Base-by-base conservation (phyloP, 2,329 filamentous ascomycete species). In the Hyphodiscus sp. region DNA sequence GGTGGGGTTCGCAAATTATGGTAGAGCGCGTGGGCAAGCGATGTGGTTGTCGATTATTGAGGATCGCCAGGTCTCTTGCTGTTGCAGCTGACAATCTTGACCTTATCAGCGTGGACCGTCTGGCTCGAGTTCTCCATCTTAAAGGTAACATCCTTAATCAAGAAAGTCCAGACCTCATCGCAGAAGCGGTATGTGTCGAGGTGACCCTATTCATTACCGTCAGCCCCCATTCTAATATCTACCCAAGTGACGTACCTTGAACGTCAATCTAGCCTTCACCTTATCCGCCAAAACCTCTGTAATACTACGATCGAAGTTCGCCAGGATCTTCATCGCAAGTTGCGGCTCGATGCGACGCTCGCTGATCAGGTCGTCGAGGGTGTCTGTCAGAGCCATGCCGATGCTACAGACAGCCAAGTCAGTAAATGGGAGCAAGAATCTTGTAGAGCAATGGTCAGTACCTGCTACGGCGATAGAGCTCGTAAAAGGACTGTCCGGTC, bases 81-180 rank as follows among this genome's bases (percentile, higher is more conserved):
- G 68, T 95, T 96, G 73, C 92, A 97, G 73, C 89, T 95, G 48
- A 99, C 94, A 63, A 99, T 99, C 83, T 97, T 97, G 72, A 99
- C 89, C 70, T 91, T 92, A 68, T 96, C 92, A 19, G 91, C 91
- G 41, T 81, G 75, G 15, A 97, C 83, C 0, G 82, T 81, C 57
- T 84, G 81, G 53, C 80, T 82, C 53, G 81, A 82, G 62, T 79
- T 79, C 64, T 97, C 92, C 75, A 97, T 86, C 75, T 99, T 99
- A 76, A 99, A 97, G n/a, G 86, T 91, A 52, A 97, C 91, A 62
- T 97, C 94, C 74, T 96, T 96, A 73, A 99, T 95, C 54, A 99
- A 81, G 71, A 99, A 99, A 1, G 94, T 99, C 94, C 94, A 99
- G 55, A 99, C 94, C 75, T 99, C 94, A 73, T 99, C 94, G 76